A percentile compares a stretch with the other conserved stretches of the same genome.
Evolutionary conservation across 208 protist species (phyloP).

Genomic region (Trypanosoma grayi): DNA sequence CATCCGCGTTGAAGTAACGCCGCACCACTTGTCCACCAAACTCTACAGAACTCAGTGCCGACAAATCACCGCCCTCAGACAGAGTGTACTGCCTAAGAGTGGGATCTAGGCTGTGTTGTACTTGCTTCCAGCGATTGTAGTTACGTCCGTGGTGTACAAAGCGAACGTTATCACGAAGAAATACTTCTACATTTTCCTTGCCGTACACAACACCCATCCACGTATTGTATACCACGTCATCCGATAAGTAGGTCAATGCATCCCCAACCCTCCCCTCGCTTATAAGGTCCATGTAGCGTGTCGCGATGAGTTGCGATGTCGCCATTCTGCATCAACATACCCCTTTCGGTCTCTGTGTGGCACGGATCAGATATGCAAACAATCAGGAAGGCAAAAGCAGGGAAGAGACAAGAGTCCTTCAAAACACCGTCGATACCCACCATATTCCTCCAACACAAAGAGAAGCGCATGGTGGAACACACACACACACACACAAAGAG

Average conservation of each 20-base stretch:
- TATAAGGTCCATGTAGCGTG: conserved; percentile 62
- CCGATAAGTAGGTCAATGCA: conserved; percentile 56
- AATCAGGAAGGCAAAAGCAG: conserved; percentile 6
- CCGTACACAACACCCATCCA: conserved; percentile 81
- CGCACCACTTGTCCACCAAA: background rate
- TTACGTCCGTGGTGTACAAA: conserved; percentile 61
- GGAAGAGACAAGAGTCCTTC: background rate
- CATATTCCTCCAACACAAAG: background rate
- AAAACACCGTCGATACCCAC: no score
- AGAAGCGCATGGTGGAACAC: background rate
- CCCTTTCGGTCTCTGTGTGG: background rate
- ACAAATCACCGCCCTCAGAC: background rate
- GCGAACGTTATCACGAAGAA: conserved; percentile 75
- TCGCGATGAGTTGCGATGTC: conserved; percentile 52
- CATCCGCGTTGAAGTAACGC: conserved; percentile 31
- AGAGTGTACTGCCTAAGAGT: background rate
- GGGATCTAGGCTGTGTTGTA: conserved; percentile 65
- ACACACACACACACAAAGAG: background rate
- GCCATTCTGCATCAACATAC: conserved; percentile 34
- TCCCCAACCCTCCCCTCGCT: conserved; percentile 51
- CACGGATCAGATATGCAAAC: background rate
- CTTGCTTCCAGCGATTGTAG: conserved; percentile 70
- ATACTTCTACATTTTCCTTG: conserved; percentile 65
- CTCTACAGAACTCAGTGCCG: background rate
- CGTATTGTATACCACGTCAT: conserved; percentile 74